Percentiles rank a stretch among this genome's conserved stretches.
These are phyloP conservation scores for Maudiozyma serrabonitensis DNA, from an alignment of 805 yeast genomes.

Conservation along the genomic window DNA sequence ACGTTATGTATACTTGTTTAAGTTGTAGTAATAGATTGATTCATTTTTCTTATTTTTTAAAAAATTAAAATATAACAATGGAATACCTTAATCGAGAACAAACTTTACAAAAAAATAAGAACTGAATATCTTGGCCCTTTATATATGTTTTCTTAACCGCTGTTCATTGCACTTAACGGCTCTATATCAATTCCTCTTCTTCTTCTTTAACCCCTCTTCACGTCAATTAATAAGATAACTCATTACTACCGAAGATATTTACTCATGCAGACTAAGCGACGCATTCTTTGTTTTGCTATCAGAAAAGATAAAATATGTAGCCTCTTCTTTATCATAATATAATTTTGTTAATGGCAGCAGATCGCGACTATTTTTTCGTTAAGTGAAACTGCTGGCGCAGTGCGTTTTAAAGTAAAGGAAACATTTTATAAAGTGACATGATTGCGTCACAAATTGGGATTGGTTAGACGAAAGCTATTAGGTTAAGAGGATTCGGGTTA, in stretches of 20 bases:
- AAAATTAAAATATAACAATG: background rate
- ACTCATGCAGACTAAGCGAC: background rate
- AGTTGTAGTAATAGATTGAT: background rate
- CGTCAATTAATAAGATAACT: too few relatives aligned
- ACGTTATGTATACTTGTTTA: background rate
- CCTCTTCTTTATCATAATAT: background rate
- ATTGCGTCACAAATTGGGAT: too few relatives aligned
- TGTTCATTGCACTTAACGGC: constrained; percentile 3
- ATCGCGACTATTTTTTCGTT: background rate
- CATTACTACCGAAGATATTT: too few relatives aligned
- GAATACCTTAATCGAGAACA: too few relatives aligned
- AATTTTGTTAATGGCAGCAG: background rate
- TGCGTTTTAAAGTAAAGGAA: background rate
- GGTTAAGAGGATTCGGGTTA: too few relatives aligned
- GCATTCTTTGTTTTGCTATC: too few relatives aligned
- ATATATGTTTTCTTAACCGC: constrained; percentile 4
- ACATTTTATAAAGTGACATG: too few relatives aligned
- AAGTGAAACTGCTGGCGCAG: background rate
- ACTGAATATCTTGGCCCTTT: background rate
- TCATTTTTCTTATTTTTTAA: background rate
- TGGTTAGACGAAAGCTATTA: too few relatives aligned
- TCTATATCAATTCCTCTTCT: background rate
- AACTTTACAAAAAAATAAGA: too few relatives aligned
- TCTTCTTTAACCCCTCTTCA: background rate
- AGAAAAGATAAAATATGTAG: too few relatives aligned